A percentile compares a stretch with the other conserved stretches of the same genome.
These are phyloP conservation scores for Calonectria henricotiae DNA, from an alignment of 2,329 filamentous ascomycete species.

Conservation along the genomic window DNA sequence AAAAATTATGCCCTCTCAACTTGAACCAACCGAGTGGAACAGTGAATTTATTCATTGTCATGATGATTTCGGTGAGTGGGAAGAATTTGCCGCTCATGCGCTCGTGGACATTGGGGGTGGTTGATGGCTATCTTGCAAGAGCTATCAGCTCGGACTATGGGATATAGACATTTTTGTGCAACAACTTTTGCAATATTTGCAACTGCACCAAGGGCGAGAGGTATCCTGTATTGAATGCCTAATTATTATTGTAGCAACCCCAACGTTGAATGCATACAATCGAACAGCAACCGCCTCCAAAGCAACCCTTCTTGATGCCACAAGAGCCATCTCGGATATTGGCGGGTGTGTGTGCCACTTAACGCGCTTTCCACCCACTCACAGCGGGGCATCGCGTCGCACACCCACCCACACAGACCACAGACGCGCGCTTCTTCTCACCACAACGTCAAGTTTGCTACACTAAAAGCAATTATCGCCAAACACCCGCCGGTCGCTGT, in stretches of 20 bases:
- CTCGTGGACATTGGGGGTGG: too few relatives aligned
- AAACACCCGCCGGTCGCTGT: not conserved
- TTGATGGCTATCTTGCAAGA: too few relatives aligned
- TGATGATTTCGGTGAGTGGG: too few relatives aligned
- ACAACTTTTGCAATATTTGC: too few relatives aligned
- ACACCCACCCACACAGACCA: conserved; percentile 40
- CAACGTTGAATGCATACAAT: not conserved
- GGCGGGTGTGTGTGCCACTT: conserved; percentile 46
- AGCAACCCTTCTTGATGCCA: not conserved
- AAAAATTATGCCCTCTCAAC: not conserved
- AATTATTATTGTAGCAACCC: not conserved
- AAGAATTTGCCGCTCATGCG: too few relatives aligned
- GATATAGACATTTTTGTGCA: too few relatives aligned
- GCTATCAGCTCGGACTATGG: too few relatives aligned
- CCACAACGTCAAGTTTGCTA: conserved; percentile 29
- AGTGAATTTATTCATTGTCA: too few relatives aligned
- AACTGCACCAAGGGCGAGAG: too few relatives aligned
- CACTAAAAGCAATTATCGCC: conserved; percentile 27
- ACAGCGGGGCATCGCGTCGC: conserved; percentile 52
- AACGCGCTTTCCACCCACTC: conserved; percentile 50
- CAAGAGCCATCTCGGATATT: not conserved
- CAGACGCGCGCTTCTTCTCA: conserved; percentile 47
- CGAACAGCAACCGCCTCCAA: not conserved
- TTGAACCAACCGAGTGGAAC: not conserved
- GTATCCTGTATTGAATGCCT: too few relatives aligned